These are phyloP conservation scores for Fragaria ananassa DNA, from an alignment of 306 rosid species.

Conservation along the genomic window DNA sequence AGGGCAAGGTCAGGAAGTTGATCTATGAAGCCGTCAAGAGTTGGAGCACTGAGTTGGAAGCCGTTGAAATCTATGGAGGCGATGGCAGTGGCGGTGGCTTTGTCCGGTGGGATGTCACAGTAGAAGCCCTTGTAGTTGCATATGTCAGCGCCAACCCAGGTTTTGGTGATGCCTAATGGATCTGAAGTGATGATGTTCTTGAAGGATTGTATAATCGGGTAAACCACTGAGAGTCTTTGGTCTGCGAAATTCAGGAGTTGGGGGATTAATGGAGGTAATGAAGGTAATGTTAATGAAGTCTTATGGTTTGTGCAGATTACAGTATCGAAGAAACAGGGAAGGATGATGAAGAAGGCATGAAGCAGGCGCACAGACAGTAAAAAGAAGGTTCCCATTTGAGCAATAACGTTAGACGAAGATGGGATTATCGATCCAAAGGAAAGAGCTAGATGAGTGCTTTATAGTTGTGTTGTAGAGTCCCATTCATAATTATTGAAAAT, in stretches of 20 bases:
- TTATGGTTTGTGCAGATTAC: conserved; percentile 29
- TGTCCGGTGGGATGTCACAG: conserved; percentile 46
- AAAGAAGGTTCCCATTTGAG: conserved; percentile 24
- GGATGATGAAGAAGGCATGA: conserved; percentile 20
- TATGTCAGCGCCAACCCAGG: conserved; percentile 46
- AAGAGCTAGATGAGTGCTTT: conserved; percentile 19
- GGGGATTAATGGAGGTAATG: neutral
- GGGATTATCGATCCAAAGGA: conserved; percentile 19
- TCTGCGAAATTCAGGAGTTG: conserved; percentile 38
- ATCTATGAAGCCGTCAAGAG: conserved; percentile 45
- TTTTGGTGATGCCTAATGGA: conserved; percentile 36
- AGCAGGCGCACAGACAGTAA: conserved; percentile 1
- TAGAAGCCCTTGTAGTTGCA: conserved; percentile 45
- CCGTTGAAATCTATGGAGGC: conserved; percentile 51
- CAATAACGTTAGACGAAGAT: neutral
- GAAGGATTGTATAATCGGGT: conserved; percentile 40
- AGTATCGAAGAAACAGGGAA: conserved; percentile 8
- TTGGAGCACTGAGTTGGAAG: conserved; percentile 42
- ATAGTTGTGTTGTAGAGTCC: conserved; percentile 4
- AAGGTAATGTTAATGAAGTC: neutral
- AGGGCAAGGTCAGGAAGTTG: conserved; percentile 41
- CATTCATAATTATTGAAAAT: neutral
- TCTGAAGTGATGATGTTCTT: conserved; percentile 40
- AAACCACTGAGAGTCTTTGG: conserved; percentile 31
- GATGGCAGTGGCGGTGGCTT: conserved; percentile 22